Conservation (phyloP, 331 rosid genomes). For the Ulmus americana region DNA sequence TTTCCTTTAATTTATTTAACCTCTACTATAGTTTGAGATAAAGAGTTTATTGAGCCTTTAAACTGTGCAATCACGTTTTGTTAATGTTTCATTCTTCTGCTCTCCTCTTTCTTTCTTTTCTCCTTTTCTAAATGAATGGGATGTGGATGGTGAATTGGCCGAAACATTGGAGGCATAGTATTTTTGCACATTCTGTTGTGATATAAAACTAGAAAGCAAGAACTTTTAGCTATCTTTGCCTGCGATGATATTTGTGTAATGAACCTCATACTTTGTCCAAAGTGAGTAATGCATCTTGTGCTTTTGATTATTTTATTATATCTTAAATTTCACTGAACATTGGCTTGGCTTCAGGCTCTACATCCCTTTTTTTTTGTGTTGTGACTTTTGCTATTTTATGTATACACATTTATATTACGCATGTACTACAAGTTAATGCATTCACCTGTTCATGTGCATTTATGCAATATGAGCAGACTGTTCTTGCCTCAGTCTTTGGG, state of each 20-base stretch:
- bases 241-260: too few species aligned
- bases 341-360: neutral
- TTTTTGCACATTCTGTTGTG: too few species aligned
- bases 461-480: slow-evolving; percentile 43
- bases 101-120: neutral
- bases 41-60: neutral
- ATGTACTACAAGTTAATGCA: neutral
- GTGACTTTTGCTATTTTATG: neutral
- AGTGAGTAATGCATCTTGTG: too few species aligned
- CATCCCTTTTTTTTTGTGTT: neutral
- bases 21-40: neutral
- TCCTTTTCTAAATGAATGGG: neutral
- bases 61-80: neutral
- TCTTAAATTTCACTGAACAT: too few species aligned
- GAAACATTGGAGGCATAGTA: too few species aligned
- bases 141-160: neutral
- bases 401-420: neutral
- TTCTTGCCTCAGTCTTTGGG: slow-evolving; percentile 52
- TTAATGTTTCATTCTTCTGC: too few species aligned
- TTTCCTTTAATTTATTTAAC: neutral
- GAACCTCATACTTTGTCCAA: too few species aligned
- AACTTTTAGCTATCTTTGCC: too few species aligned
- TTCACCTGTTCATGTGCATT: slow-evolving; percentile 26
- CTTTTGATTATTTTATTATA: too few species aligned
- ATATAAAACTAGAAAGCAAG: too few species aligned